Conservation (phyloP, 2,329 filamentous ascomycete species). For the Pyrenochaeta sp. region DNA sequence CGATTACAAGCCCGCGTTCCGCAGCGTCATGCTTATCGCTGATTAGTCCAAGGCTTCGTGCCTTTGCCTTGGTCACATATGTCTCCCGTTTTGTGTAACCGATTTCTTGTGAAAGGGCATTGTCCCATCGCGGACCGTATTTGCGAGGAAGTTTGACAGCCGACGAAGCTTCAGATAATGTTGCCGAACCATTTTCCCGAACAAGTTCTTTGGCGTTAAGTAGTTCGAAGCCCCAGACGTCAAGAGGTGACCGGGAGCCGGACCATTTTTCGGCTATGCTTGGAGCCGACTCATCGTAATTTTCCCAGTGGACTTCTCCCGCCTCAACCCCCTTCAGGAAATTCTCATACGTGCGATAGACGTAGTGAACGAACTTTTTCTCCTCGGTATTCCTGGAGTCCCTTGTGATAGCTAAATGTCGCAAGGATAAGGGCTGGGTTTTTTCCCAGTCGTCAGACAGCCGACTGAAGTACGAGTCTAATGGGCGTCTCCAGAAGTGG, state of each 20-base stretch:
- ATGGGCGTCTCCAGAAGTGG: conserved; percentile 60
- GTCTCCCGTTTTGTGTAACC: conserved; percentile 28
- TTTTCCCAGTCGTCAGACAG: conserved; percentile 64
- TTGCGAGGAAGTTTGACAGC: conserved; percentile 26
- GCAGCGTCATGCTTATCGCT: not conserved
- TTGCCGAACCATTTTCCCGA: conserved; percentile 29
- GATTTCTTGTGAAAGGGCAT: conserved; percentile 26
- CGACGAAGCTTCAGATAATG: conserved; percentile 32
- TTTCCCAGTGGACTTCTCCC: conserved; percentile 61
- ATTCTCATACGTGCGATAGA: conserved; percentile 62
- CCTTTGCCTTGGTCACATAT: conserved; percentile 7
- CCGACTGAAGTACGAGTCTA: conserved; percentile 61
- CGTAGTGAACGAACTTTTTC: conserved; percentile 55
- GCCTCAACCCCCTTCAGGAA: conserved; percentile 62
- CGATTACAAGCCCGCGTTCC: not conserved
- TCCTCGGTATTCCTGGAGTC: conserved; percentile 60
- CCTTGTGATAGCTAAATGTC: conserved; percentile 63
- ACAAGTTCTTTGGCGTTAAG: conserved; percentile 28
- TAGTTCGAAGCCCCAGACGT: conserved; percentile 41
- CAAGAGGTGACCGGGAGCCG: conserved; percentile 12
- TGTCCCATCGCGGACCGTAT: conserved; percentile 36
- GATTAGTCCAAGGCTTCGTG: too few relatives aligned
- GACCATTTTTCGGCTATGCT: conserved; percentile 16
- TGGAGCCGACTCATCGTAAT: conserved; percentile 50
- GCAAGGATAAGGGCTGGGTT: conserved; percentile 65